Conservation (phyloP, 495 filamentous ascomycete species). For the Beverwykella pulmonaria region DNA sequence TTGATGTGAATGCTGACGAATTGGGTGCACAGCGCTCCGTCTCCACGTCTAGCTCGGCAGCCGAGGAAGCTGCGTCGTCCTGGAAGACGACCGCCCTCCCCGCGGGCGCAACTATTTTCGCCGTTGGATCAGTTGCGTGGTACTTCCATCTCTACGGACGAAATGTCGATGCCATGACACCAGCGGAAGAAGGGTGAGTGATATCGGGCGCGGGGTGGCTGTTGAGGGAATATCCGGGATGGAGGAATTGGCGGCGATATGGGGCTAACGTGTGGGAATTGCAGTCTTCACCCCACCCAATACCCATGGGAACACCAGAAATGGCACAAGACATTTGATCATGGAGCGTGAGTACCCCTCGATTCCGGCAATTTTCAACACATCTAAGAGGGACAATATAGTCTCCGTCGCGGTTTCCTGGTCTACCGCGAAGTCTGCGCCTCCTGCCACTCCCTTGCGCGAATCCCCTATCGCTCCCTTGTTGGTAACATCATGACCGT, state of each 20-base stretch:
- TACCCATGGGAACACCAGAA: constrained; percentile 96
- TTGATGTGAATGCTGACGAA: constrained; percentile 34
- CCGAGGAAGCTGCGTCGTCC: constrained; percentile 59
- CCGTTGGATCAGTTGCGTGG: constrained; percentile 87
- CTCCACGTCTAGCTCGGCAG: constrained; percentile 58
- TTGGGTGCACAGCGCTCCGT: constrained; percentile 60
- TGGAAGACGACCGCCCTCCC: constrained; percentile 77
- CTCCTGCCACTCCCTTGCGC: constrained; percentile 92
- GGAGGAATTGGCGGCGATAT: background rate
- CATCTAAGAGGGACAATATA: constrained; percentile 48
- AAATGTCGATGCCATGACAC: constrained; percentile 84
- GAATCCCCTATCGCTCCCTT: constrained; percentile 89
- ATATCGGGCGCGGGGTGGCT: background rate
- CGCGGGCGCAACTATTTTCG: constrained; percentile 77
- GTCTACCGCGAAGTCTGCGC: constrained; percentile 99
- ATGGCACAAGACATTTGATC: constrained; percentile 93
- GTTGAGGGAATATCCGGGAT: constrained; percentile 5
- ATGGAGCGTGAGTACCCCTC: constrained; percentile 74
- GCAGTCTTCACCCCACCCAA: constrained; percentile 82
- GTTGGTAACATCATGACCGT: constrained; percentile 92
- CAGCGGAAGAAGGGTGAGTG: constrained; percentile 88
- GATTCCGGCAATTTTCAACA: constrained; percentile 20
- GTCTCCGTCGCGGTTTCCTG: constrained; percentile 98
- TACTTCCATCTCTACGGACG: constrained; percentile 95
- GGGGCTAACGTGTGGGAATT: constrained; percentile 18